Base-by-base conservation (phyloP, 345 rosid species). In the Bruguiera gymnorhiza region DNA sequence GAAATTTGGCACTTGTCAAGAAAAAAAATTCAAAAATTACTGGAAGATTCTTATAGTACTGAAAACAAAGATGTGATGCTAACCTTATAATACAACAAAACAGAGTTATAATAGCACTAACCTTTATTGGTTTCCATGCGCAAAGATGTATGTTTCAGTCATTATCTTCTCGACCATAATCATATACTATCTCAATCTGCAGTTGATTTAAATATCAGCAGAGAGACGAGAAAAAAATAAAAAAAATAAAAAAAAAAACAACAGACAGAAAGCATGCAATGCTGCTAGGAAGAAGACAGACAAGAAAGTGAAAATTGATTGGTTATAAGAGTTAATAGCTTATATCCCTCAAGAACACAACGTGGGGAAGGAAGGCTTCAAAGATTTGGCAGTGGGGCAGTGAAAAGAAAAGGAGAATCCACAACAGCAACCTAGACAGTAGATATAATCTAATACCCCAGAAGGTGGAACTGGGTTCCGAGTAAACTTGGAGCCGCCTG, bases 401-500 rank as follows among this genome's bases (percentile, higher is more conserved):
- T 51, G 4, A 36, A 75, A 66, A 7, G 36, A 50, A 30, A 31
- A 46, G 13, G 15, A 8, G 68, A 9, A 43, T 23, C 6, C 24
- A 32, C 18, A 61, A 30, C 65, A 36, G 18, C 46, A 69, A 70
- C 34, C 27, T 56, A 52, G n/a, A 71, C 34, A 23, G 72, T 43
- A 19, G 34, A 1, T 23, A 11, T 11, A 57, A 59, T 60, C 8
- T 62, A 56, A 73, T 92, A 95, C 99, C 97, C 97, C 97, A 32
- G 80, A 58, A 74, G 99, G 99, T 9, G 99, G 99, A 65, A 85
- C 68, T 21, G 97, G 97, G 81, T 95, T 95, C 77, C 99, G 82
- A 75, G 88, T 85, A 76, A 95, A 95, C 88, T 91, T 91, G 70
- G 86, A 70, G 78, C 99, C 97, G 65, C 96, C 97, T 66, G 99